A percentile compares a stretch with the other conserved stretches of the same genome.
phyloP scores from a whole-genome alignment of 176 grass and related monocot species.

The Oryza nivara region DNA sequence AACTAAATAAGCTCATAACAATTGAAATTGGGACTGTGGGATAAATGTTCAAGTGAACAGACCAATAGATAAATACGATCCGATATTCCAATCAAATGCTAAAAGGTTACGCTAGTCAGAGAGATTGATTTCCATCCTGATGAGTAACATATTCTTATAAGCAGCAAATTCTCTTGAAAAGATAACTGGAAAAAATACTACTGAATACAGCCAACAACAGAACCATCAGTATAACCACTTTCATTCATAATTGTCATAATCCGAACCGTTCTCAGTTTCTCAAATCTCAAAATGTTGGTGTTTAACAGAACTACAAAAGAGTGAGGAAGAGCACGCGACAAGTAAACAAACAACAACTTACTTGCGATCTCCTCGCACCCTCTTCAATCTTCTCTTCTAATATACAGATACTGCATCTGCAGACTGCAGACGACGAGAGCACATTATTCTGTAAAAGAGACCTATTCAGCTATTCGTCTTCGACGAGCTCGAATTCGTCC shows the following conservation, averaged over 20 bases:
- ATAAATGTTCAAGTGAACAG: neutral
- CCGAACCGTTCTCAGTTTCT: constrained; percentile 20
- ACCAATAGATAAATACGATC: constrained; percentile 5
- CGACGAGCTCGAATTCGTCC: constrained; percentile 86
- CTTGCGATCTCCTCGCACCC: constrained; percentile 35
- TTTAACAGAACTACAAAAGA: constrained; percentile 19
- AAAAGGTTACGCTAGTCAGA: neutral
- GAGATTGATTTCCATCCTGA: neutral
- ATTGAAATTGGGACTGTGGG: neutral
- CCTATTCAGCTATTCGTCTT: constrained; percentile 31
- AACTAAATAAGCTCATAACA: neutral
- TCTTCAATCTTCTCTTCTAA: constrained; percentile 26
- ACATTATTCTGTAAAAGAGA: constrained; percentile 36
- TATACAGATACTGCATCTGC: constrained; percentile 38
- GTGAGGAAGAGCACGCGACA: constrained; percentile 6
- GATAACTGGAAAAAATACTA: neutral
- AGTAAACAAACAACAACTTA: constrained; percentile 48
- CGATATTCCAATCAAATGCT: neutral
- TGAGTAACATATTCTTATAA: neutral
- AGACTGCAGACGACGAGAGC: neutral
- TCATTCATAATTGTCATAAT: constrained; percentile 28
- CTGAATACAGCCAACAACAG: neutral
- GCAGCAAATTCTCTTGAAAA: constrained; percentile 8
- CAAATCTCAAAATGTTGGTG: constrained; percentile 50
- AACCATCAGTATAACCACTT: constrained; percentile 30